These are phyloP conservation scores for Borovskyia barvae DNA, from an alignment of 208 protist genomes.

Conservation along the genomic window DNA sequence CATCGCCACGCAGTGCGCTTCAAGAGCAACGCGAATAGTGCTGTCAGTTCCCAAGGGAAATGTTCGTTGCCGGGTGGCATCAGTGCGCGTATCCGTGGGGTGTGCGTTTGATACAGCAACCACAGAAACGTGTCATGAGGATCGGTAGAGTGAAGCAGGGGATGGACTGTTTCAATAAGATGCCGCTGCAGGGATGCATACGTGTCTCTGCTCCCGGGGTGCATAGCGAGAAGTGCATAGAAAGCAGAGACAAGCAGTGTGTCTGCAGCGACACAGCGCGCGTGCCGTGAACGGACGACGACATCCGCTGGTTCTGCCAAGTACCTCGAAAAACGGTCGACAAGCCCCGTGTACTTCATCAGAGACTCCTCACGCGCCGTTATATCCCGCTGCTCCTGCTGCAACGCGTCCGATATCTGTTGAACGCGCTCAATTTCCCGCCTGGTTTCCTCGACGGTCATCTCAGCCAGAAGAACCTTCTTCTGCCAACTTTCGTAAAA, in stretches of 20 bases:
- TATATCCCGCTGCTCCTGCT: constrained; percentile 22
- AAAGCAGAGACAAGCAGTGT: constrained; percentile 66
- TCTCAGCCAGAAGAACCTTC: constrained; percentile 8
- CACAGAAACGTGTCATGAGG: constrained; percentile 19
- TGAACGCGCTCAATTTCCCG: constrained; percentile 14
- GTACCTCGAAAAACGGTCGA: constrained; percentile 71
- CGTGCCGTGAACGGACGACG: constrained; percentile 16
- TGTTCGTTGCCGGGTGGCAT: constrained; percentile 21
- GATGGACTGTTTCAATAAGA: constrained; percentile 6
- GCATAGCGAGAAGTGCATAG: constrained; percentile 48
- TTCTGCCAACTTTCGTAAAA: constrained; percentile 1
- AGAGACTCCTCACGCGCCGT: constrained; percentile 38
- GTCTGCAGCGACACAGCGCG: constrained; percentile 48
- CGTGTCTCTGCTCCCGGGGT: constrained; percentile 6
- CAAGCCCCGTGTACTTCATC: constrained; percentile 45
- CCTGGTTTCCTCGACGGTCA: constrained; percentile 6
- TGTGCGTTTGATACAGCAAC: constrained; percentile 55
- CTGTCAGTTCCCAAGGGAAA: constrained; percentile 22
- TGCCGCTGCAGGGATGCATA: constrained; percentile 8
- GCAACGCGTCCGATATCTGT: constrained; percentile 20
- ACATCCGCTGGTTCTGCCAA: constrained; percentile 13
- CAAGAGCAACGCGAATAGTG: constrained; percentile 21
- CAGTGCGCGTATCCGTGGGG: constrained; percentile 33
- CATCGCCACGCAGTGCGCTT: constrained; percentile 58
- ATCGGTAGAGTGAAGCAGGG: constrained; percentile 8